Evolutionary conservation across 2,329 filamentous ascomycete species (phyloP), one percentile per base, ranked within the genome.

Genomic region (Dactylellina cionopaga): DNA sequence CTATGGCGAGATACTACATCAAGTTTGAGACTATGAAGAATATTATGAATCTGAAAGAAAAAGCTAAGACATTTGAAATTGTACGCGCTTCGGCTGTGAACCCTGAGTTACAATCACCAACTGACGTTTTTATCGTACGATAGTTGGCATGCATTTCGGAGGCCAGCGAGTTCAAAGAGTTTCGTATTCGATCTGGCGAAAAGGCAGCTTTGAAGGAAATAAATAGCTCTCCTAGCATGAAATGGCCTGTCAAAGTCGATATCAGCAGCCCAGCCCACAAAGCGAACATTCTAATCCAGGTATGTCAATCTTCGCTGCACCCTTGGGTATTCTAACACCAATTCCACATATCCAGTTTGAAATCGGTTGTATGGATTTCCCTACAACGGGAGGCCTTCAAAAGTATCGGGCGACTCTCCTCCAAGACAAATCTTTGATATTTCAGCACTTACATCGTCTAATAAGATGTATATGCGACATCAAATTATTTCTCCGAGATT

Each of bases 1-100:
- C 89, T 3, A 96, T 96, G 92, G 90, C 91, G 43, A 86, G 87
- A 49, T 96, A 94, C 78, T 94, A 92, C 81, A 83, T 95, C 2
- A 87, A 87, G 19, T 93, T 93, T 76, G 85, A 89, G 35, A 95
- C 91, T 0, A 96, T 95, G 91, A 89, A 88, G 76, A 79, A 83
- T 0, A 83, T 96, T 11, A 81, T 94, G 43, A 82, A 82, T 0
- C 82, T 95, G 56, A 85, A 86, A n/a, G 79, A 81, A 0, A 85
- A 84, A 39, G 84, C 88, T 0, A 86, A 84, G 5, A 82, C 89
- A 5, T 88, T 88, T 27, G 85, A 91, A 43, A 87, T 94, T 76
- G 90, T 92, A 81, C 81, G 87, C n/a, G n/a, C n/a, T n/a, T n/a
- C n/a, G n/a, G n/a, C n/a, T n/a, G n/a, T n/a, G n/a, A n/a, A n/a